These are phyloP conservation scores for Amaranthus tricolor DNA, from an alignment of 179 eudicot genomes.

Conservation along the genomic window DNA sequence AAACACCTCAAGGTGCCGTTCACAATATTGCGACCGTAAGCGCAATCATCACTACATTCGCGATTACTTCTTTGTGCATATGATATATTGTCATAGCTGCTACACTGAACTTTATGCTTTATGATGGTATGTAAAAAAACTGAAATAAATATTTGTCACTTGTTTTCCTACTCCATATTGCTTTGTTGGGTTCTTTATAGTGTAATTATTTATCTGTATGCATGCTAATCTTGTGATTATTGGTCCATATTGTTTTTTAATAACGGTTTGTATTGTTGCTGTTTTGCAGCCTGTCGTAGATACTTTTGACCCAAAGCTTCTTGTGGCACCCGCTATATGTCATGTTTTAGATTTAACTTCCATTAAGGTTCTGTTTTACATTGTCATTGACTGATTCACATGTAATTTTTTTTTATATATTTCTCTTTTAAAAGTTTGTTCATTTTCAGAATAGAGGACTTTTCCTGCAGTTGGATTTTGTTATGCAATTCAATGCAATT, in stretches of 20 bases:
- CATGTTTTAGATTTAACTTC: slow-evolving; percentile 78
- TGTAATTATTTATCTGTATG: neutral
- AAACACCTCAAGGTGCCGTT: no score
- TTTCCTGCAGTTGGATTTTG: neutral
- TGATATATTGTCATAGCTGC: no score
- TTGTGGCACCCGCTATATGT: slow-evolving; percentile 87
- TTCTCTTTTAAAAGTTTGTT: neutral
- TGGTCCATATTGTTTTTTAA: neutral
- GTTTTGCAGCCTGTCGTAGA: slow-evolving; percentile 89
- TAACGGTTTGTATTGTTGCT: neutral
- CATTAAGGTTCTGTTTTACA: slow-evolving; percentile 51
- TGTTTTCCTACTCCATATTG: neutral
- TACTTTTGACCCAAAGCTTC: slow-evolving; percentile 96
- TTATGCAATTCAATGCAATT: neutral
- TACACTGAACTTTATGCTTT: no score
- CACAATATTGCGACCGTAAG: no score
- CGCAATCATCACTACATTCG: no score
- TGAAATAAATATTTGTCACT: neutral
- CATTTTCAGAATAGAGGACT: neutral
- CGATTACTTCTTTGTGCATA: no score
- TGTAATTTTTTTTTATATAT: neutral
- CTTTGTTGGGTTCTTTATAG: neutral
- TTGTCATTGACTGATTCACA: no score
- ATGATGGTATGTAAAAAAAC: no score
- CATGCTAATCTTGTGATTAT: neutral